Base-by-base conservation (phyloP, 2,329 filamentous ascomycete species). In the Fusarium udum region DNA sequence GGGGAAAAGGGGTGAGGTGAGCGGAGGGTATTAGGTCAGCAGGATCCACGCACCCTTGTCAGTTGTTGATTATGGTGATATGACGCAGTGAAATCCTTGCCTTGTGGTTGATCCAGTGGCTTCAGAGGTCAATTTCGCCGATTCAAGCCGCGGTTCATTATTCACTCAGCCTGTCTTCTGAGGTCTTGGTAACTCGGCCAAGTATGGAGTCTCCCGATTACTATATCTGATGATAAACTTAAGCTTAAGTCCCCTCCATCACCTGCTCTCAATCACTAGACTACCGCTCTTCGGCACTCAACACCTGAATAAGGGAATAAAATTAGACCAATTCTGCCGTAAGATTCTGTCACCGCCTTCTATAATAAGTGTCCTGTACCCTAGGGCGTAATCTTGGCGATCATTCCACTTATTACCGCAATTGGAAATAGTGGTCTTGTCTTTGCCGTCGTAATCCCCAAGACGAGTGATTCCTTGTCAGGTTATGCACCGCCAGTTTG, bases 21-120 rank as follows among this genome's bases (percentile, higher is more conserved):
- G 22, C 20, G 31, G 40, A 10, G 45, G 49, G 37, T 67, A 52
- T 74, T 72, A 74, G 58, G 67, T 74, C 71, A 72, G 60, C 64
- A 67, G 15, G 43, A 42, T 45, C 43, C 28, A 57, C 39, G 52
- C 34, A 28, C 28, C 31, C 36, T 36, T 36, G 40, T 46, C 18
- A 6, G 36, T 42, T 37, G 42, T 10, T 31, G 26, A 31, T 24
- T 48, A 20, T 40, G 34, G 52, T 26, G 36, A 55, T 49, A 34
- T 55, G 59, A 69, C 64, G 39, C 64, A 63, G 57, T n/a, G 22
- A 37, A 53, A 34, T 34, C 31, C 48, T 34, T 26, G 34, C 24
- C 51, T 40, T 55, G 34, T 55, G 51, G 31, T 48, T 53, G 49
- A 46, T 39, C 22, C 18, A 53, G n/a, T 40, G 32, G 42, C n/a